Conservation (phyloP, 805 yeast genomes). For the Starmerella ratchasimensis region DNA sequence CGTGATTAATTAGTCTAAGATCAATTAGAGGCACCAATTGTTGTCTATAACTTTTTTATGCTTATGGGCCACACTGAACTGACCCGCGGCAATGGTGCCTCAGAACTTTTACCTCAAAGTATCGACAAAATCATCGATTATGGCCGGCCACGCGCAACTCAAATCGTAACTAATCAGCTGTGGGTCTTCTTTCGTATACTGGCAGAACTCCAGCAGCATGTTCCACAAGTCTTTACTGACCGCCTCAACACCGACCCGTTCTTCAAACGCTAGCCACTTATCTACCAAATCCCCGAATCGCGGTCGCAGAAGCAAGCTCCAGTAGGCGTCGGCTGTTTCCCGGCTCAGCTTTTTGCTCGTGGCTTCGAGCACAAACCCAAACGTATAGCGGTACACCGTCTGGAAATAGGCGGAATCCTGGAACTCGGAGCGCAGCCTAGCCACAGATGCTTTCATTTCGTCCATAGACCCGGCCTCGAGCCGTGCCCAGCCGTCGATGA, state of each 20-base stretch:
- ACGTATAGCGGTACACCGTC: conserved; percentile 56
- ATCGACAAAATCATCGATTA: conserved; percentile 63
- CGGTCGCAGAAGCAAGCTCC: conserved; percentile 52
- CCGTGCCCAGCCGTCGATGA: conserved; percentile 46
- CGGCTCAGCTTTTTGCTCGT: conserved; percentile 42
- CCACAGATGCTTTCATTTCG: conserved; percentile 36
- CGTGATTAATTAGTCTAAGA: too few relatives aligned
- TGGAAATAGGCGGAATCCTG: conserved; percentile 36
- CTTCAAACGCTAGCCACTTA: conserved; percentile 43
- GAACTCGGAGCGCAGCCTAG: conserved; percentile 24
- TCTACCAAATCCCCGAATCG: conserved; percentile 23
- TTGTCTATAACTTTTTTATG: too few relatives aligned
- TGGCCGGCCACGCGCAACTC: conserved; percentile 81
- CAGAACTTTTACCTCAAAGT: conserved; percentile 32
- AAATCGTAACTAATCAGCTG: conserved; percentile 51
- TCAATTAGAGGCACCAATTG: too few relatives aligned
- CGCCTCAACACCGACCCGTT: too few relatives aligned
- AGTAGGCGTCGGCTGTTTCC: conserved; percentile 59
- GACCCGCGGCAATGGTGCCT: too few relatives aligned
- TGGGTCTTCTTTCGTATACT: conserved; percentile 37
- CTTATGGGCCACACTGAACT: too few relatives aligned
- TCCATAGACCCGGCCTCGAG: conserved; percentile 25
- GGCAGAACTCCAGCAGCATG: conserved; percentile 59
- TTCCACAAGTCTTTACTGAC: conserved; percentile 72
- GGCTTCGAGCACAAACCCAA: conserved; percentile 46